A percentile compares a stretch with the other conserved stretches of the same genome.
Evolutionary conservation across 495 filamentous ascomycete species (phyloP).

Genomic region (Penicillium robsamsonii): DNA sequence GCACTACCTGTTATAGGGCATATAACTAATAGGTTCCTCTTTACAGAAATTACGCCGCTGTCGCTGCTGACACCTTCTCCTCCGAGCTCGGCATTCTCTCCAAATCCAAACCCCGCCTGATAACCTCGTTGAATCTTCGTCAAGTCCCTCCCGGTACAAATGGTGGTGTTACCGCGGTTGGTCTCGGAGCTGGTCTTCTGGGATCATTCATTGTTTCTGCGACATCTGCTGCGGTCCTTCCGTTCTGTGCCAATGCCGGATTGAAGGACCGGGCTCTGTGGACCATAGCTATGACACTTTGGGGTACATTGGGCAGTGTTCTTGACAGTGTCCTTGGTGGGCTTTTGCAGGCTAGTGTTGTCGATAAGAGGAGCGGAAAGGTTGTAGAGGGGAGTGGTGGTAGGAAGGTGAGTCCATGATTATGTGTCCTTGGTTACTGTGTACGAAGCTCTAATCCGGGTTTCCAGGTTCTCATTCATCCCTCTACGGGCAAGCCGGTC

Average conservation of each 20-base stretch:
- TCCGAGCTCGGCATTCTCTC: constrained; percentile 94
- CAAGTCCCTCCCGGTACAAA: constrained; percentile 89
- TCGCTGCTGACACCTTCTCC: constrained; percentile 89
- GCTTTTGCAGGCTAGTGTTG: constrained; percentile 79
- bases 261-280: constrained; percentile 51
- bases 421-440: constrained; percentile 7
- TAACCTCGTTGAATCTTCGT: constrained; percentile 72
- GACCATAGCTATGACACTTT: constrained; percentile 60
- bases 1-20: not conserved
- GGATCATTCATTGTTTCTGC: constrained; percentile 72
- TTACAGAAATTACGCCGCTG: constrained; percentile 76
- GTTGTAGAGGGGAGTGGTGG: constrained; percentile 88
- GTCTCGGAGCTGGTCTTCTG: constrained; percentile 68
- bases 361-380: constrained; percentile 78
- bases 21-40: not conserved
- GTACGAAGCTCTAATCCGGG: not conserved
- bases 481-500: constrained; percentile 23
- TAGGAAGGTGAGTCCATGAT: constrained; percentile 55
- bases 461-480: constrained; percentile 40
- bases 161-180: constrained; percentile 76
- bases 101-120: constrained; percentile 70
- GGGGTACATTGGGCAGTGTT: constrained; percentile 75
- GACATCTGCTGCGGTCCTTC: constrained; percentile 62
- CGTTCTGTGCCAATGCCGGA: constrained; percentile 61
- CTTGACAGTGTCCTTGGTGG: constrained; percentile 87